Evolutionary conservation across 768 basidiomycete genomes (phyloP).

Genomic region (Psilocybe tampanensis): DNA sequence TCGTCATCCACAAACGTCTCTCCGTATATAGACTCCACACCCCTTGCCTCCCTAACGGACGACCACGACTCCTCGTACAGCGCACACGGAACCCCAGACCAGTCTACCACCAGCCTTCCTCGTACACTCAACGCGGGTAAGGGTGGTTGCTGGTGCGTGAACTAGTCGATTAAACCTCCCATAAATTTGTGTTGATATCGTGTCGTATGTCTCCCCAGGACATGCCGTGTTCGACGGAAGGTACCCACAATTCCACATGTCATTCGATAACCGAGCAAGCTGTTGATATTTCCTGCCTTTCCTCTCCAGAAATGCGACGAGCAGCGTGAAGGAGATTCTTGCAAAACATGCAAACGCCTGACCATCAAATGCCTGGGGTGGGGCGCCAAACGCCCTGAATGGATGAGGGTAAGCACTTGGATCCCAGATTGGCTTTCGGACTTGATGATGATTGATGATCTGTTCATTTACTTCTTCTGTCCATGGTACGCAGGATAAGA

Average conservation of each 20-base stretch:
- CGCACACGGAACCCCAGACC: conserved; percentile 48
- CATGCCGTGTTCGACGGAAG: conserved; percentile 82
- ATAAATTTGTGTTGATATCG: conserved; percentile 12
- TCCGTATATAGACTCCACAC: conserved; percentile 39
- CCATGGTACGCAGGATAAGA: conserved; percentile 69
- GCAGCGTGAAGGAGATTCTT: conserved; percentile 78
- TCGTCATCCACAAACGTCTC: conserved; percentile 49
- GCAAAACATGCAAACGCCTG: conserved; percentile 78
- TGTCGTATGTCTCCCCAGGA: conserved; percentile 48
- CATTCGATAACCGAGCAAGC: conserved; percentile 8
- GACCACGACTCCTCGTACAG: conserved; percentile 38
- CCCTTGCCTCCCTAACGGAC: conserved; percentile 37
- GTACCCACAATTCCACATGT: conserved; percentile 39
- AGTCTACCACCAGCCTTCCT: conserved; percentile 50
- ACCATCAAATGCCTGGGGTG: conserved; percentile 85
- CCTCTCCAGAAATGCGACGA: conserved; percentile 82
- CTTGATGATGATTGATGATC: conserved; percentile 19
- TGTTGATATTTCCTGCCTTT: conserved; percentile 6
- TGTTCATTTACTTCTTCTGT: neutral
- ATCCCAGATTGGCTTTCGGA: neutral
- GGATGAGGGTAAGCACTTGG: conserved; percentile 69
- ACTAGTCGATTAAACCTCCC: neutral
- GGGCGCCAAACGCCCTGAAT: conserved; percentile 84
- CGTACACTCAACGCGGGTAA: conserved; percentile 59
- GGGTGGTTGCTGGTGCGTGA: conserved; percentile 79